Evolutionary conservation across 2,329 filamentous ascomycete species (phyloP).

Genomic region (Paraconiothyrium sp.): DNA sequence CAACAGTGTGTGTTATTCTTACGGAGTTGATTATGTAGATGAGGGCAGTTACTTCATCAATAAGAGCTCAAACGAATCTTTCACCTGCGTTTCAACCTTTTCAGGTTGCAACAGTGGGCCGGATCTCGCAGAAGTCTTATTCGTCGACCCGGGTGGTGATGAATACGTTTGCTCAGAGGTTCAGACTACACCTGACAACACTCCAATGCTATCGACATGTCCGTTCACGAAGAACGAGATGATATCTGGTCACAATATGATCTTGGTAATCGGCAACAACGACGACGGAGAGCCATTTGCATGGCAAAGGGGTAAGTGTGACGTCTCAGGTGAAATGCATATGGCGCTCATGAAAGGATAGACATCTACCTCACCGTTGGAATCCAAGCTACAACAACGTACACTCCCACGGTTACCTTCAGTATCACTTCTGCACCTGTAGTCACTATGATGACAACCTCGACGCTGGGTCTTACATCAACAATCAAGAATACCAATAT

Average conservation of each 20-base stretch:
- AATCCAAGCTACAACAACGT: conserved; percentile 41
- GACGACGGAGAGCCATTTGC: conserved; percentile 55
- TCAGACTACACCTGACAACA: conserved; percentile 51
- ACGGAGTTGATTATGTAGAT: conserved; percentile 55
- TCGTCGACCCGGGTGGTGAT: conserved; percentile 53
- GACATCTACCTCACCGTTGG: conserved; percentile 47
- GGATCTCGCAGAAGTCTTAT: conserved; percentile 52
- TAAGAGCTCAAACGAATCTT: conserved; percentile 50
- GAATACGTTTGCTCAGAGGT: conserved; percentile 55
- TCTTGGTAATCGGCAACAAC: conserved; percentile 58
- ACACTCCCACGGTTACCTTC: conserved; percentile 46
- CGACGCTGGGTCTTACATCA: conserved; percentile 35
- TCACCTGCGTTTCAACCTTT: conserved; percentile 57
- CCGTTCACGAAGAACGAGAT: conserved; percentile 55
- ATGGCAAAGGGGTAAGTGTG: conserved; percentile 54
- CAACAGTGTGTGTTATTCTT: conserved; percentile 46
- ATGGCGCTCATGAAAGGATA: conserved; percentile 12
- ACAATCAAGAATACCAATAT: conserved; percentile 42
- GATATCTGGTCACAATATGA: conserved; percentile 55
- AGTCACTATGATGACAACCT: conserved; percentile 32
- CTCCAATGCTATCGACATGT: conserved; percentile 53
- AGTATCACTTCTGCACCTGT: conserved; percentile 42
- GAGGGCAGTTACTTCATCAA: conserved; percentile 59
- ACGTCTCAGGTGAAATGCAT: conserved; percentile 15
- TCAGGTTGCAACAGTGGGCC: conserved; percentile 51